Evolutionary conservation across 2,329 filamentous ascomycete genomes (phyloP), one percentile per base, ranked within the genome.

Genomic region (Pseudogymnoascus sp.): DNA sequence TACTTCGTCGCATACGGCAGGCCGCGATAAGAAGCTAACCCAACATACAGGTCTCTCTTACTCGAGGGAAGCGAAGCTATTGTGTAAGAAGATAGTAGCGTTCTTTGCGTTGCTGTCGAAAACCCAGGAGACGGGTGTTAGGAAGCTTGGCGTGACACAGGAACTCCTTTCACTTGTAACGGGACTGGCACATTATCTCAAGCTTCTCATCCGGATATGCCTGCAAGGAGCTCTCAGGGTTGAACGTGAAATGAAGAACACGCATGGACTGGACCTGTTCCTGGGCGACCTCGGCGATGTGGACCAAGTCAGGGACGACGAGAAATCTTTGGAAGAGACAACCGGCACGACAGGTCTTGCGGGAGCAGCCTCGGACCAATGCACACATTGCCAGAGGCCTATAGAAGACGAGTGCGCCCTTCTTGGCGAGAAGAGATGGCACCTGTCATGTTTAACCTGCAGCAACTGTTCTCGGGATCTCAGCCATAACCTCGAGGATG

Each of bases 41-140:
- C 21, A 26, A 4, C 60, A 21, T 67, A 33, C 73, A 90, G 92
- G 90, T 67, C 82, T 99, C 66, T 91, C 92, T 9, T 99, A 97
- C 74, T 89, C 90, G 17, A 87, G 95, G 71, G 95, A 99, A 78
- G 90, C 95, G n/a, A 99, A 99, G 77, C 82, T 99, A 61, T 84
- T 99, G n/a, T 99, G 95, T 81, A 99, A 99, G 77, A 99, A 99
- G 77, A 96, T 99, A 63, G 95, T 99, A 5, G 91, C 93, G 26
- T 99, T 99, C 80, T 99, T 99, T 75, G 92, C 92, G 11, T 80
- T 99, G 17, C 82, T 99, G 8, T 96, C 93, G 5, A 96, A 96
- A 75, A 95, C 93, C 1, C 93, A 97, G 73, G 93, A 97, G 72
- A 91, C 87, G 8, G 90, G 89, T n/a, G 87, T 90, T 38, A 84